Evolutionary conservation across 2,329 filamentous ascomycete genomes (phyloP).

Genomic region (Oidium heveae): DNA sequence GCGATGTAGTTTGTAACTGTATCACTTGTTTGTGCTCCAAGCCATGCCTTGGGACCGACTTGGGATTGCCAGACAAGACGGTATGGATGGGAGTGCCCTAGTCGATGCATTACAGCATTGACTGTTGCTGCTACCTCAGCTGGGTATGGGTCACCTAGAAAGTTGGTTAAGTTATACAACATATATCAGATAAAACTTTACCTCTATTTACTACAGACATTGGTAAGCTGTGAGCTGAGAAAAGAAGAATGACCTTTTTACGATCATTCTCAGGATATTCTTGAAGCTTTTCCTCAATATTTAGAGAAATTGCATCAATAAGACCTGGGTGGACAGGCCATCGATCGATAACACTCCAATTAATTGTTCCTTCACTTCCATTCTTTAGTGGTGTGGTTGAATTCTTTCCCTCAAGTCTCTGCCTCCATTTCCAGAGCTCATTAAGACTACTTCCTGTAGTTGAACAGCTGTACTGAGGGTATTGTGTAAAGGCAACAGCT

Average conservation of each 20-base stretch:
- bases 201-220: conserved; percentile 94
- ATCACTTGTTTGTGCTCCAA: conserved; percentile 75
- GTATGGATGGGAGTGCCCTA: conserved; percentile 75
- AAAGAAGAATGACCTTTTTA: conserved; percentile 62
- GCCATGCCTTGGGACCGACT: conserved; percentile 83
- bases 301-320: conserved; percentile 75
- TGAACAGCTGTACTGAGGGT: conserved; percentile 94
- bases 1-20: conserved; percentile 75
- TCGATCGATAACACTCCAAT: conserved; percentile 93
- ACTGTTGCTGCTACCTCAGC: conserved; percentile 90
- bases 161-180: conserved; percentile 4
- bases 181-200: conserved; percentile 15
- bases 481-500: conserved; percentile 92
- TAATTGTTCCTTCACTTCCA: conserved; percentile 42
- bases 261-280: conserved; percentile 65
- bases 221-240: conserved; percentile 84
- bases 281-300: conserved; percentile 64
- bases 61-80: conserved; percentile 95
- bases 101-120: conserved; percentile 80
- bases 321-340: conserved; percentile 86
- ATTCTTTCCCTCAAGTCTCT: conserved; percentile 58
- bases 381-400: conserved; percentile 8
- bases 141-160: conserved; percentile 66
- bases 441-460: conserved; percentile 92
- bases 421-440: conserved; percentile 93